A percentile compares a stretch with the other conserved stretches of the same genome.
phyloP scores from a whole-genome alignment of 306 rosid species.

The Pterocarpus santalinus region DNA sequence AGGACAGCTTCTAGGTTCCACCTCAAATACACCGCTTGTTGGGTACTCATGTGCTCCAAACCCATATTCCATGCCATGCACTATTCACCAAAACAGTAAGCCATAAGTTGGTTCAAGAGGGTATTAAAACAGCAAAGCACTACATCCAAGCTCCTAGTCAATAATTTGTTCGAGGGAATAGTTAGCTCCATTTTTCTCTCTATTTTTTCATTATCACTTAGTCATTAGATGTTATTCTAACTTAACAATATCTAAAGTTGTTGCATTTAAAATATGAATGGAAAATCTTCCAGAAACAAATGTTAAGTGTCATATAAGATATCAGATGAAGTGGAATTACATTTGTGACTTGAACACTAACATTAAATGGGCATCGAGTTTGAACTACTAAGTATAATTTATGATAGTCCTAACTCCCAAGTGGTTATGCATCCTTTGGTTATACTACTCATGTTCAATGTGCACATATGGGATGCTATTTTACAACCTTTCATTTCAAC shows the following conservation, averaged over 20 bases:
- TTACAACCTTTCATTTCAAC: neutral
- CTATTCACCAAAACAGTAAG: constrained; percentile 60
- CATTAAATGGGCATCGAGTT: constrained; percentile 12
- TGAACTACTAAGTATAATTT: neutral
- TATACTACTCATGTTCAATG: constrained; percentile 6
- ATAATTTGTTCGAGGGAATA: neutral
- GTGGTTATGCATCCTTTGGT: neutral
- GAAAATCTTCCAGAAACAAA: neutral
- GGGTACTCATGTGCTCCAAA: constrained; percentile 96
- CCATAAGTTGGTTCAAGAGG: constrained; percentile 32
- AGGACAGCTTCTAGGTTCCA: constrained; percentile 97
- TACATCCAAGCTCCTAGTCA: constrained; percentile 2
- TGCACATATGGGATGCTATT: neutral
- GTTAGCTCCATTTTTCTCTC: neutral
- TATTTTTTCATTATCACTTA: neutral
- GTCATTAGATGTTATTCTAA: neutral
- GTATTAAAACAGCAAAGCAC: constrained; percentile 33
- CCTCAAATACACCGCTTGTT: constrained; percentile 95
- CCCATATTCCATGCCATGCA: constrained; percentile 91
- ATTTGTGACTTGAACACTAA: neutral
- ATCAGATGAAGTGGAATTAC: neutral
- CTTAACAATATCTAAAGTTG: constrained; percentile 14
- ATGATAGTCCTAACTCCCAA: neutral
- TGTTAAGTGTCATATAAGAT: constrained; percentile 8
- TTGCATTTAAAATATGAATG: constrained; percentile 20